These are phyloP conservation scores for Penicillium maclennaniae DNA, from an alignment of 495 filamentous ascomycete species.

Conservation along the genomic window DNA sequence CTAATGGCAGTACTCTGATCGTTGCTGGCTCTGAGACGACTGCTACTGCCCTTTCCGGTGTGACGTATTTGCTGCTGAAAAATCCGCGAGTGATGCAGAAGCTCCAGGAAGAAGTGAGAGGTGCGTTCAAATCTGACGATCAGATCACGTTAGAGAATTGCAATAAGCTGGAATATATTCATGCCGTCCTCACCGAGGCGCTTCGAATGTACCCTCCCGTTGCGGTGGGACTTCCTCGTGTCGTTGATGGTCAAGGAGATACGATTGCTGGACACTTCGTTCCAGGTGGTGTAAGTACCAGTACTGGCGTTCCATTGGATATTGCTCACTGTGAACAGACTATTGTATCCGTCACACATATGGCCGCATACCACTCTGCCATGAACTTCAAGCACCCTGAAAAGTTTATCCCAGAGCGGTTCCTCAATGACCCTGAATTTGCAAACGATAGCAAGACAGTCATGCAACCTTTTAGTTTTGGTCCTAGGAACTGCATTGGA, in stretches of 20 bases:
- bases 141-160: conserved; percentile 50
- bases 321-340: conserved; percentile 31
- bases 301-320: neutral
- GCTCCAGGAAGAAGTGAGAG: conserved; percentile 48
- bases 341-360: conserved; percentile 43
- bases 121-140: conserved; percentile 41
- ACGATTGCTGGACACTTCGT: conserved; percentile 43
- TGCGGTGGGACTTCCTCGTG: conserved; percentile 40
- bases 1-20: conserved; percentile 38
- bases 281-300: conserved; percentile 28
- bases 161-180: conserved; percentile 46
- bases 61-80: conserved; percentile 48
- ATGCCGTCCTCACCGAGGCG: conserved; percentile 54
- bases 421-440: conserved; percentile 32
- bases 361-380: conserved; percentile 38
- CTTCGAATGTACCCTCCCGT: conserved; percentile 57
- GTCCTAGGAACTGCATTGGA: conserved; percentile 59
- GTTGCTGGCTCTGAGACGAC: conserved; percentile 60
- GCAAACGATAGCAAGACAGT: conserved; percentile 39
- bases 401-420: conserved; percentile 52
- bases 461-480: conserved; percentile 54
- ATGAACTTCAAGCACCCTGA: conserved; percentile 44
- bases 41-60: conserved; percentile 53
- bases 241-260: conserved; percentile 41
- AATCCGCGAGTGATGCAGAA: conserved; percentile 42